A percentile compares a stretch with the other conserved stretches of the same genome.
phyloP scores from a whole-genome alignment of 1,284 basidiomycete genomes.

The Leccinum solheimii region DNA sequence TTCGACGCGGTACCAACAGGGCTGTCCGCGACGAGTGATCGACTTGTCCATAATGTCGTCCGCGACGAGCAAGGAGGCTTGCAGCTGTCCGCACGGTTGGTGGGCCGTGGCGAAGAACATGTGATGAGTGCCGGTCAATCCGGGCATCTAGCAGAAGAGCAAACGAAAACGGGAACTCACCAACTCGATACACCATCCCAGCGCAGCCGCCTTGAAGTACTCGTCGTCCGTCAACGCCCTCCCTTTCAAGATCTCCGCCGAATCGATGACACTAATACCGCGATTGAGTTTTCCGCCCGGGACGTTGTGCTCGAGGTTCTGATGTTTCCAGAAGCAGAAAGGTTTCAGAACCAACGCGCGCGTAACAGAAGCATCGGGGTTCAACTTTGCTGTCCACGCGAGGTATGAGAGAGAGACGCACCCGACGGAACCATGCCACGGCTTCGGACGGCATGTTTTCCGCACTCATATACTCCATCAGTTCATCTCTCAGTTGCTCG shows the following conservation, averaged over 20 bases:
- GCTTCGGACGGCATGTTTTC: slow-evolving; percentile 65
- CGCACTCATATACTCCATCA: slow-evolving; percentile 48
- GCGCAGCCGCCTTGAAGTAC: slow-evolving; percentile 85
- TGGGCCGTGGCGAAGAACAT: background rate
- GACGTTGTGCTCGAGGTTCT: slow-evolving; percentile 94
- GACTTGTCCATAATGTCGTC: slow-evolving; percentile 98
- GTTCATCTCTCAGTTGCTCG: slow-evolving; percentile 31
- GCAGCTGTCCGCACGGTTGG: slow-evolving; percentile 32
- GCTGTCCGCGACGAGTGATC: slow-evolving; percentile 95
- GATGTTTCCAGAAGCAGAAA: background rate
- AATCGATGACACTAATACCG: slow-evolving; percentile 93
- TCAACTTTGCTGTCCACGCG: slow-evolving; percentile 46
- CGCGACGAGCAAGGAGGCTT: slow-evolving; percentile 97
- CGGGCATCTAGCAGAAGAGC: no score
- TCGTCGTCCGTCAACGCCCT: slow-evolving; percentile 72
- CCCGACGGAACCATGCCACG: slow-evolving; percentile 61
- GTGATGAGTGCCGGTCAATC: background rate
- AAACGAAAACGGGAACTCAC: slow-evolving; percentile 32
- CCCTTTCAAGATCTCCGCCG: slow-evolving; percentile 85
- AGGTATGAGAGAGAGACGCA: slow-evolving; percentile 30
- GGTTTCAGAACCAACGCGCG: slow-evolving; percentile 77
- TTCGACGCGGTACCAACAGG: slow-evolving; percentile 92
- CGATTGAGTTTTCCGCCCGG: slow-evolving; percentile 97
- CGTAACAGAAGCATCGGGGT: slow-evolving; percentile 91
- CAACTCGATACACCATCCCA: slow-evolving; percentile 97